Evolutionary conservation across 257 asterid species (phyloP).

Genomic region (Fraxinus quadrangulata): DNA sequence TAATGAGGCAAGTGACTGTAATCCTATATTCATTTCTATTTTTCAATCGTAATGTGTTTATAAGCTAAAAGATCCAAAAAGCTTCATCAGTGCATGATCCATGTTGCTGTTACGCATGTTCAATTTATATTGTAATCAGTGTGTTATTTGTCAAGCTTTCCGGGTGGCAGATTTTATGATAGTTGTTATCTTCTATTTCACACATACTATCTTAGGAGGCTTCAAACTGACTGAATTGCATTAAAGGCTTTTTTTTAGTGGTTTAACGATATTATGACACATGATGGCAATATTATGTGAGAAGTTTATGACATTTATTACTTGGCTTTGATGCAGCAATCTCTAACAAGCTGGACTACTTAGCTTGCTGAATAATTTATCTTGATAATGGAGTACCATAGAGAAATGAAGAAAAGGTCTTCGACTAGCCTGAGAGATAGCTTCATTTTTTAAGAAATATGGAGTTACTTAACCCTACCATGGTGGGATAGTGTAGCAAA

Average conservation of each 20-base stretch:
- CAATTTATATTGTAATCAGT: neutral
- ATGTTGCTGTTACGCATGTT: constrained; percentile 17
- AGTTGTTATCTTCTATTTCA: neutral
- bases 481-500: neutral
- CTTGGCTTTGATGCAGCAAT: constrained; percentile 14
- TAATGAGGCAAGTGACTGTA: constrained; percentile 63
- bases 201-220: neutral
- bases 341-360: neutral
- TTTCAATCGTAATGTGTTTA: constrained; percentile 9
- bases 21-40: neutral
- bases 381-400: neutral
- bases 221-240: neutral
- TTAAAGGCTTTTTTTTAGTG: constrained; percentile 11
- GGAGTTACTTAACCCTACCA: neutral
- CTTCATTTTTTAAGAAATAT: constrained; percentile 11
- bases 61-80: constrained; percentile 13
- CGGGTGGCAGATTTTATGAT: neutral
- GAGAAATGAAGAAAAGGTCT: neutral
- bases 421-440: constrained; percentile 7
- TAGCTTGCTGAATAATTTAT: constrained; percentile 1
- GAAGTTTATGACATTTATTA: neutral
- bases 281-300: neutral
- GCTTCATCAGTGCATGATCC: constrained; percentile 7
- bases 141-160: neutral
- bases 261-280: neutral